These are phyloP conservation scores for Zasmidium cellare DNA, from an alignment of 2,329 filamentous ascomycete genomes.

Conservation along the genomic window DNA sequence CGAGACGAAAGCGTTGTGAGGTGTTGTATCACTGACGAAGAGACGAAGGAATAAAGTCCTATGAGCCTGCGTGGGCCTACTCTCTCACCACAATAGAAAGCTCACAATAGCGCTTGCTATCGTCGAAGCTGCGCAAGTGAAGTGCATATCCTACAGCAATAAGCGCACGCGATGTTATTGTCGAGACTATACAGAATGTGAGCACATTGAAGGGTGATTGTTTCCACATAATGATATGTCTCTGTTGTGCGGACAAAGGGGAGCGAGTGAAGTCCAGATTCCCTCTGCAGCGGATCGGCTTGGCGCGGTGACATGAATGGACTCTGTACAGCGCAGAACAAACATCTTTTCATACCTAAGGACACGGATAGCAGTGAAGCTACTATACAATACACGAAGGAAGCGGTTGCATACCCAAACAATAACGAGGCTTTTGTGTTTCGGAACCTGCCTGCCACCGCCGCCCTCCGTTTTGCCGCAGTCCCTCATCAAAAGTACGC, in stretches of 20 bases:
- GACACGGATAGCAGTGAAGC: constrained; percentile 4
- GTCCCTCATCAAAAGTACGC: constrained; percentile 1
- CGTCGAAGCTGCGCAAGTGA: background rate
- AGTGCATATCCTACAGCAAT: background rate
- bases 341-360: background rate
- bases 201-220: too few relatives aligned
- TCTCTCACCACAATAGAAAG: background rate
- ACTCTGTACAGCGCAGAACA: background rate
- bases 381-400: constrained; percentile 8
- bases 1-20: background rate
- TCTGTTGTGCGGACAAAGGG: background rate
- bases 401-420: constrained; percentile 3
- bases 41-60: background rate
- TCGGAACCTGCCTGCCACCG: background rate
- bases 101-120: background rate
- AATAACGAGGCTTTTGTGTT: constrained; percentile 4
- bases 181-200: too few relatives aligned
- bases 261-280: background rate
- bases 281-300: background rate
- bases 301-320: background rate
- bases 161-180: too few relatives aligned
- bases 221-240: background rate
- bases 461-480: background rate
- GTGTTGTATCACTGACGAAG: background rate
- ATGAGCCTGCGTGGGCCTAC: background rate